Evolutionary conservation across 192 early-diverging fungal species (phyloP), one percentile per base, ranked within the genome.

Genomic region (Spinellus fusiger): DNA sequence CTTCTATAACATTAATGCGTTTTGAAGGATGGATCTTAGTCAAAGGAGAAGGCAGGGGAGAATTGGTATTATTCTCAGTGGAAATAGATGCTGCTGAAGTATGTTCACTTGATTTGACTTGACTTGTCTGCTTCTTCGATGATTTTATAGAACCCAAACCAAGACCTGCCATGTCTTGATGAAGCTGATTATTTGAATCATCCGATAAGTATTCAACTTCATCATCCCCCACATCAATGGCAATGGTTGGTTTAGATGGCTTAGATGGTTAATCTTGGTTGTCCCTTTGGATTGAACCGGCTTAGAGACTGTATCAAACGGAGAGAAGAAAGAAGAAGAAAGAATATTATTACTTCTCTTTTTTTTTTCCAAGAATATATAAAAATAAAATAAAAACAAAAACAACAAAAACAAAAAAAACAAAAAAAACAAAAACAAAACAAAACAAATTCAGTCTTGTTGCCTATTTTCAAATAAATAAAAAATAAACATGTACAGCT

Each of bases 1-100:
- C 89, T 57, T 70, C 77, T 26, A 77, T 40, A 1, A 94, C 77
- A 73, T 94, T 71, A 56, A 92, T 81, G n/a, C 73, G 76, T 52
- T 85, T 86, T n/a, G 75, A 73, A 1, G 58, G 51, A 4, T 59
- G 66, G 6, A 65, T 57, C 23, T 71, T 71, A 5, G 44, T 47
- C 12, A 65, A 26, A 4, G 63, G 63, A 22, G 59, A 48, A 3
- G 48, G n/a, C 20, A 47, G 46, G 3, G 38, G 62, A 25, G 57
- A 32, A 18, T 65, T 69, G 23, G 67, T 54, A 5, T 70, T 64
- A 37, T 80, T 74, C 44, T 59, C 67, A 26, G 63, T 56, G 12
- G 63, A 68, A 16, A 75, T 70, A 16, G 71, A 68, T 20, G 48
- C n/a, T 9, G 28, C 56, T 8, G 64, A 57, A 1, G 23, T 25